Conservation (phyloP, 495 filamentous ascomycete genomes). For the Neurospora pannonica region DNA sequence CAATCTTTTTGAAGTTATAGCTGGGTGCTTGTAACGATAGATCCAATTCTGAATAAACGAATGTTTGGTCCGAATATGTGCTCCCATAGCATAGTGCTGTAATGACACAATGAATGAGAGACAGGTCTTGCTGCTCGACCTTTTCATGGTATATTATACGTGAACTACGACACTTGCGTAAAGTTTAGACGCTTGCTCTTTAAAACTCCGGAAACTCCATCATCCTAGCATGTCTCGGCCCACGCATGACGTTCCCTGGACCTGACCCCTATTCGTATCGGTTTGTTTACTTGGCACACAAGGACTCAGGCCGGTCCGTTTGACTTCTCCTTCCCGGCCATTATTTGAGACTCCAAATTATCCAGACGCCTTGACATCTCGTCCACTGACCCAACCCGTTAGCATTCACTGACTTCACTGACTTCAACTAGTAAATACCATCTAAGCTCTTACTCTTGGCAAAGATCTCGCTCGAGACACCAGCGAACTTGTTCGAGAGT, state of each 20-base stretch:
- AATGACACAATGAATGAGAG: neutral
- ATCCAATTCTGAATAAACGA: neutral
- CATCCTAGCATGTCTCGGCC: neutral
- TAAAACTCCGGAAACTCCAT: neutral
- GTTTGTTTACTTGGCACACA: neutral
- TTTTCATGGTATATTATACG: neutral
- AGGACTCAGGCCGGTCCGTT: slow-evolving; percentile 10
- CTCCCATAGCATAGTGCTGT: no score
- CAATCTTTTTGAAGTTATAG: neutral
- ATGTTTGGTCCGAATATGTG: neutral
- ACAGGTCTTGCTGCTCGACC: neutral
- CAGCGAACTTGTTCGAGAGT: slow-evolving; percentile 73
- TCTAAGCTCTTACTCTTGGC: slow-evolving; percentile 58
- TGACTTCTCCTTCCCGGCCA: slow-evolving; percentile 38
- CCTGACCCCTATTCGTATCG: neutral
- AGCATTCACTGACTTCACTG: neutral
- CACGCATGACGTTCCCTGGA: neutral
- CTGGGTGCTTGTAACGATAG: neutral
- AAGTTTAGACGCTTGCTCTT: neutral
- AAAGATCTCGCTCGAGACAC: slow-evolving; percentile 74
- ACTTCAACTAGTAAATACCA: neutral
- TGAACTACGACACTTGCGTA: neutral
- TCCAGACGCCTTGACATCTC: slow-evolving; percentile 89
- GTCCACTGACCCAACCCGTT: slow-evolving; percentile 54
- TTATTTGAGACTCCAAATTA: slow-evolving; percentile 68